These are phyloP conservation scores for Cryomyces antarcticus DNA, from an alignment of 495 filamentous ascomycete species.

Conservation along the genomic window DNA sequence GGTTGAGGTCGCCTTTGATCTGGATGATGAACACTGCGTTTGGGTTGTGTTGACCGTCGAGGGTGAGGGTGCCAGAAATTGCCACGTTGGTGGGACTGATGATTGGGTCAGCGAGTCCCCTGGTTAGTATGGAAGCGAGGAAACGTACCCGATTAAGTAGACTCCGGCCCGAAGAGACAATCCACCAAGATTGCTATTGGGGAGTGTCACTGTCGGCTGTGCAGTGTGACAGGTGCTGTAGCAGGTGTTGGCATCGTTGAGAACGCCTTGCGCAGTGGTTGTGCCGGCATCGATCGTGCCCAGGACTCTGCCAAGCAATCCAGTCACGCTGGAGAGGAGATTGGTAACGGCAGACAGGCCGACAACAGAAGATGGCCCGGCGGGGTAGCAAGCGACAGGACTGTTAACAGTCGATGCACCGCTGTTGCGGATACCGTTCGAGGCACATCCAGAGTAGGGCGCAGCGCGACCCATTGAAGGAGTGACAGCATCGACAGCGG, in stretches of 20 bases:
- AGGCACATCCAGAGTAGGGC: slow-evolving; percentile 1
- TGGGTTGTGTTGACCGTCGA: slow-evolving; percentile 1
- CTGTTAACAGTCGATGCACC: slow-evolving; percentile 2
- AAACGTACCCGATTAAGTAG: neutral
- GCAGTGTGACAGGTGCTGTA: slow-evolving; percentile 1
- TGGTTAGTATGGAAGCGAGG: too few relatives aligned
- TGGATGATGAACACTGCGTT: slow-evolving; percentile 3
- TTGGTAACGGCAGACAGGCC: too few relatives aligned
- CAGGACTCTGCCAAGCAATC: slow-evolving; percentile 2
- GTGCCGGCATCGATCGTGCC: neutral
- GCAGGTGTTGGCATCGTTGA: slow-evolving; percentile 1
- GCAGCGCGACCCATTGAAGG: neutral
- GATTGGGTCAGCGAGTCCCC: too few relatives aligned
- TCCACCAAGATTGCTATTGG: slow-evolving; percentile 5
- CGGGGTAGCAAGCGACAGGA: slow-evolving; percentile 1
- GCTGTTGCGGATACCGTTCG: slow-evolving; percentile 3
- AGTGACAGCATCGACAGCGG: slow-evolving; percentile 1
- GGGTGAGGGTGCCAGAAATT: slow-evolving; percentile 1
- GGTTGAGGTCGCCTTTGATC: slow-evolving; percentile 1
- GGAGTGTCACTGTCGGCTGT: neutral
- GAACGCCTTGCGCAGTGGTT: slow-evolving; percentile 1
- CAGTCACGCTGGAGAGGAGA: slow-evolving; percentile 1
- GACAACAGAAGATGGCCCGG: neutral
- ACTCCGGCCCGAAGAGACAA: slow-evolving; percentile 3
- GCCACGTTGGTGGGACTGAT: neutral